Base-by-base conservation (phyloP, 2,329 filamentous ascomycete species). In the Colletotrichum camelliae region DNA sequence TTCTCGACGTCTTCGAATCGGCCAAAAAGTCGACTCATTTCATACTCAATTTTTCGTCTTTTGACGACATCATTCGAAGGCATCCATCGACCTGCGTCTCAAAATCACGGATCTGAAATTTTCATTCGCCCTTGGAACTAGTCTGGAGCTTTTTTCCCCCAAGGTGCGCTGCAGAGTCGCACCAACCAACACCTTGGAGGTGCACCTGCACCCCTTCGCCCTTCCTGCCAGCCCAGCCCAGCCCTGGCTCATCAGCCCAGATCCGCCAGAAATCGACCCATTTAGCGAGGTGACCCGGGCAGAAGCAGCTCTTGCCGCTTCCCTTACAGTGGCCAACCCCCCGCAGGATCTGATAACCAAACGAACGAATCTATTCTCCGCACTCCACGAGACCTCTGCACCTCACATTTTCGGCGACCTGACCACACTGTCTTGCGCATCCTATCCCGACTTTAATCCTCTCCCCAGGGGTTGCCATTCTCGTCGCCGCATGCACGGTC, bases 401-500 rank as follows among this genome's bases (percentile, higher is more conserved):
- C 75, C 72, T 72, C 75, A 76, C 66, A 76, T 65, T 76, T 76
- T 76, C 65, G 65, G 58, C 74, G 70, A 74, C 74, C 65, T 60
- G 65, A 68, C 33, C 52, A 74, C 57, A 72, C 39, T 68, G 35
- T 27, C 73, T 27, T 66, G 73, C 33, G 60, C 67, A 67, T 55
- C 52, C 43, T 18, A 35, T 37, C 24, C 37, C 64, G 24, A 58
- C 60, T 37, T 15, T n/a, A 37, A 55, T 55, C 48, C 58, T 65
- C 39, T 24, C 43, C 33, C 71, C 39, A 58, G 43, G 52, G 57
- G n/a, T 52, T 52, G 43, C 33, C 68, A 37, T 27, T 62, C 43
- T 67, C 35, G 33, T 64, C 66, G 58, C 55, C 67, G 65, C 73
- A 77, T 79, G 71, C 76, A 77, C 72, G 80, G 79, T 85, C 86